Conservation (phyloP, 805 yeast genomes). For the Yarrowia yakushimensis region DNA sequence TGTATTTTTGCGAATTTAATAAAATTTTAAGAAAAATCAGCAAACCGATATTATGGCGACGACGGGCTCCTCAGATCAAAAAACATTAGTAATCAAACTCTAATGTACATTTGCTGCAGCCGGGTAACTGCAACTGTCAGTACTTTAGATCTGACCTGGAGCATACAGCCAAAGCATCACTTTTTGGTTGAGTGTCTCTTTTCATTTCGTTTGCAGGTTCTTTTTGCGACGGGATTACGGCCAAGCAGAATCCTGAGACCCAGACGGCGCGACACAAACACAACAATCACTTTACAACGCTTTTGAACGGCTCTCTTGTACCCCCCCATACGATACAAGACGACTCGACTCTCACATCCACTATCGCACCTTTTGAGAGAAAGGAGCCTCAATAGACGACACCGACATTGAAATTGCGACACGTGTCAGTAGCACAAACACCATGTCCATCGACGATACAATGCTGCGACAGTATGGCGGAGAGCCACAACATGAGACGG, state of each 20-base stretch:
- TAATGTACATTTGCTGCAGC: background rate
- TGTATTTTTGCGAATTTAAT: too few relatives aligned
- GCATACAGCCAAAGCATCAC: background rate
- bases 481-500: conserved; percentile 20
- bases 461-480: conserved; percentile 22
- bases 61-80: too few relatives aligned
- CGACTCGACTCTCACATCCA: background rate
- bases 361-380: background rate
- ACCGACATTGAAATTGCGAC: background rate
- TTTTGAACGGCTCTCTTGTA: too few relatives aligned
- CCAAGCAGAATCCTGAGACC: background rate
- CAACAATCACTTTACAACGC: background rate
- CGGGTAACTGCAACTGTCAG: background rate
- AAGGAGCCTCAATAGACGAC: background rate
- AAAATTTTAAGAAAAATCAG: too few relatives aligned
- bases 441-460: conserved; percentile 20
- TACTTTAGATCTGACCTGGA: background rate
- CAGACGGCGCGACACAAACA: background rate
- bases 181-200: background rate
- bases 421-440: background rate
- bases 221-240: background rate
- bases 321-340: too few relatives aligned
- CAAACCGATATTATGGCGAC: too few relatives aligned
- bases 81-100: background rate
- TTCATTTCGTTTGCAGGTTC: background rate